Evolutionary conservation across 495 filamentous ascomycete species (phyloP).

Genomic region (Lophiotrema nucula): DNA sequence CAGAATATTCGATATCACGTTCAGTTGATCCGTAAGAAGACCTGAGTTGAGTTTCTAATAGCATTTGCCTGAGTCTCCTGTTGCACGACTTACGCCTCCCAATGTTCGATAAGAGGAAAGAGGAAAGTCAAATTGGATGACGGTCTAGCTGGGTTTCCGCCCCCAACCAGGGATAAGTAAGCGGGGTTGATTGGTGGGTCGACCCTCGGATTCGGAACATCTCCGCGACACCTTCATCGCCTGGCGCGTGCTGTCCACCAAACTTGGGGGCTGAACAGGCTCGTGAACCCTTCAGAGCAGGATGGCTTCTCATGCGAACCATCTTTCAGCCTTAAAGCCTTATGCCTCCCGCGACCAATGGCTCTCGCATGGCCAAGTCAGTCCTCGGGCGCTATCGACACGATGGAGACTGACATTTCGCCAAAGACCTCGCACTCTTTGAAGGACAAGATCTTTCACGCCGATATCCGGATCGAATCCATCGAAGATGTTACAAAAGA

Average conservation of each 20-base stretch:
- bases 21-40: too few species aligned
- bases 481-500: slow-evolving; percentile 1
- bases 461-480: slow-evolving; percentile 16
- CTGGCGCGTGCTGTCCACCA: neutral
- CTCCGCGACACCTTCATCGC: neutral
- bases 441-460: slow-evolving; percentile 20
- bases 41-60: too few species aligned
- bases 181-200: neutral
- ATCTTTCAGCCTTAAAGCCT: slow-evolving; percentile 12
- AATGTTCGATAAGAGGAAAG: neutral
- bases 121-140: neutral
- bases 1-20: too few species aligned
- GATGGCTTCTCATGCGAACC: slow-evolving; percentile 17
- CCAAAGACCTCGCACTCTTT: neutral
- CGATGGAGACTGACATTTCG: slow-evolving; percentile 20
- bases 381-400: neutral
- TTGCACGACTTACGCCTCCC: too few species aligned
- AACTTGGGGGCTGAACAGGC: slow-evolving; percentile 21
- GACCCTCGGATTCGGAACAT: neutral
- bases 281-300: neutral
- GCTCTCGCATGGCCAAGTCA: neutral
- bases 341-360: slow-evolving; percentile 1
- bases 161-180: too few species aligned
- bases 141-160: too few species aligned
- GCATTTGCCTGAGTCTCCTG: too few species aligned